Base-by-base conservation (phyloP, 2,329 filamentous ascomycete genomes). In the Aureobasidium sp. region DNA sequence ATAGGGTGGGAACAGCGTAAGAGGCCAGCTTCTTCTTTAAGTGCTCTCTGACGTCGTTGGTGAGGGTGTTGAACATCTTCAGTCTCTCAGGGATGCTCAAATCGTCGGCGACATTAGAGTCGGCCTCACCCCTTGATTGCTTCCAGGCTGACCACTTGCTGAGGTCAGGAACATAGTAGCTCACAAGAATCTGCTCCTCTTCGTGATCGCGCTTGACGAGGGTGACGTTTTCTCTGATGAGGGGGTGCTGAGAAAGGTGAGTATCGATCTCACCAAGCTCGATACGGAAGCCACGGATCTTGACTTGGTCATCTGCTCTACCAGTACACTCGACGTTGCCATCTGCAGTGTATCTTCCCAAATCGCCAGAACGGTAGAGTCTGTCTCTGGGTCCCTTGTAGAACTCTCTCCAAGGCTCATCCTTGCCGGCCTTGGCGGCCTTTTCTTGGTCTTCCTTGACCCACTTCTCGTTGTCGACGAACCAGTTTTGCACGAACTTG, bases 241-340 rank as follows among this genome's bases (percentile, higher is more conserved):
- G 76, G 0, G 84, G 85, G 75, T 90, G 84, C 48, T 86, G 82
- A 60, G 85, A 88, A 51, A 97, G 78, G 72, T 96, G 87, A 46
- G 82, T 88, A 74, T 97, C 92, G 67, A 97, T 97, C 67, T 97
- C 94, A 66, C 88, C 88, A 50, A 97, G 85, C 76, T 99, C 94
- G 67, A 99, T 96, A 65, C 93, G 84, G 81, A 97, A 97, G 1
- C 93, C 93, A 64, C 94, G 88, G 67, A 97, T 93, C 80, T 97
- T 99, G 78, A 97, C 90, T 72, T 97, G 93, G 67, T 88, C 84
- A 71, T 97, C 93, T 27, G 86, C 86, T 63, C 94, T 83, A 26
- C 93, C 93, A 10, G 88, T 87, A 70, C 86, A 89, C 70, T 89
- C 88, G 12, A 91, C 87, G 66, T 87, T 86, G 39, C 89, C 90